These are phyloP conservation scores for Puccinia sorghi DNA, from an alignment of 1,284 basidiomycete genomes.

Conservation along the genomic window DNA sequence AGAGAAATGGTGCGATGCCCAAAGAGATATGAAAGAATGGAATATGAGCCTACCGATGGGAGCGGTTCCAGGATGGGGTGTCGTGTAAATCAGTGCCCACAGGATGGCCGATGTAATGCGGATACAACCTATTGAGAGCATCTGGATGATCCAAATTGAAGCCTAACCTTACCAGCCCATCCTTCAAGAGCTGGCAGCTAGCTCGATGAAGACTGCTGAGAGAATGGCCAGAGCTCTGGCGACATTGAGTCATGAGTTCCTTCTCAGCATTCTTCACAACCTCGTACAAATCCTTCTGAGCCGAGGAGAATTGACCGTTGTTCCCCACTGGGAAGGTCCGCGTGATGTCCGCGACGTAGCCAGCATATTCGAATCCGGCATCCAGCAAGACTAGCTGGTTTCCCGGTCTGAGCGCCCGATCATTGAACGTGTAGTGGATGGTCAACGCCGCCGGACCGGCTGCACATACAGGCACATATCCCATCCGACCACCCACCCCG, in stretches of 20 bases:
- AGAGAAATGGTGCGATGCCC: not conserved
- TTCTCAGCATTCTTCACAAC: constrained; percentile 78
- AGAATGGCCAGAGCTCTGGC: constrained; percentile 64
- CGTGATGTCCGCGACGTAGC: constrained; percentile 47
- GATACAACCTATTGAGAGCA: constrained; percentile 62
- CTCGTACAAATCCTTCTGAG: constrained; percentile 85
- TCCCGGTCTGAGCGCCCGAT: constrained; percentile 67
- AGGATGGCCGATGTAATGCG: constrained; percentile 70
- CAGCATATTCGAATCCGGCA: constrained; percentile 60
- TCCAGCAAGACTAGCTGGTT: constrained; percentile 84
- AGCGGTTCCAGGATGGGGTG: constrained; percentile 59
- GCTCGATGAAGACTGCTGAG: constrained; percentile 77
- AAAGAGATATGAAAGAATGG: not conserved
- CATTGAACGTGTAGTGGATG: constrained; percentile 89
- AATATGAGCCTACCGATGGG: constrained; percentile 56
- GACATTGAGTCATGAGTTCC: constrained; percentile 58
- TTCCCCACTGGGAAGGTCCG: constrained; percentile 46
- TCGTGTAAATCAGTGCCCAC: constrained; percentile 63
- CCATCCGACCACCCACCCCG: constrained; percentile 66
- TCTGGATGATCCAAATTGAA: constrained; percentile 62
- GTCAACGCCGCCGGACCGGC: constrained; percentile 73
- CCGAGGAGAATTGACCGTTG: constrained; percentile 67
- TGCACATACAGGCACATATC: constrained; percentile 92
- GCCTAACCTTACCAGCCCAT: constrained; percentile 78
- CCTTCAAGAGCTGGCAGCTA: constrained; percentile 70